A percentile compares a stretch with the other conserved stretches of the same genome.
Evolutionary conservation across 2,329 filamentous ascomycete species (phyloP).

Genomic region (Stylonectria norvegica): DNA sequence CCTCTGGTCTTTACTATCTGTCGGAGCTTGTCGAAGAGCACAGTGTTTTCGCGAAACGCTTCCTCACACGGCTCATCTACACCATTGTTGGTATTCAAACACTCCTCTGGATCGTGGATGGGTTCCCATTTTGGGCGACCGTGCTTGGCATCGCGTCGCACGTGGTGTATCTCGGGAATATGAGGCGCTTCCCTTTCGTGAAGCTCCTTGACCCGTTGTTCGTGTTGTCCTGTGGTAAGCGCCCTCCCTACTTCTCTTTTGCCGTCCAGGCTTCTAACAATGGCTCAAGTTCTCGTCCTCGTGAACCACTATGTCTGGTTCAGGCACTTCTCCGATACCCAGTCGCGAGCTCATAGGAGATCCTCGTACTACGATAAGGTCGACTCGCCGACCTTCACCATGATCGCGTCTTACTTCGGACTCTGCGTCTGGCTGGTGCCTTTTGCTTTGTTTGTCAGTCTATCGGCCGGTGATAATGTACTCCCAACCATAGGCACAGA

Average conservation of each 20-base stretch:
- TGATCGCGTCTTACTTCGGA: conserved; percentile 95
- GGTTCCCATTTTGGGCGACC: conserved; percentile 76
- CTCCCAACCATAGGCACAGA: conserved; percentile 83
- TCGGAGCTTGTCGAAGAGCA: conserved; percentile 98
- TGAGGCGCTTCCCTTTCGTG: conserved; percentile 71
- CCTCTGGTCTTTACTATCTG: conserved; percentile 97
- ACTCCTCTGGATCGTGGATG: conserved; percentile 74
- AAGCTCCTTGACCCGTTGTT: conserved; percentile 87
- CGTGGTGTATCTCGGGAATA: conserved; percentile 82
- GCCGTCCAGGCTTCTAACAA: neutral
- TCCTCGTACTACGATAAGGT: conserved; percentile 61
- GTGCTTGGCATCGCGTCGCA: conserved; percentile 76
- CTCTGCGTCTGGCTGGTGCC: conserved; percentile 96
- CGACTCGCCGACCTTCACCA: conserved; percentile 76
- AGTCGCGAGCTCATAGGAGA: conserved; percentile 55
- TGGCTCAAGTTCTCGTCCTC: conserved; percentile 69
- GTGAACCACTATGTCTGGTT: conserved; percentile 97
- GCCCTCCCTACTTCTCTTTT: accelerated
- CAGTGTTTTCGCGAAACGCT: conserved; percentile 83
- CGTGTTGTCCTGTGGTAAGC: conserved; percentile 72
- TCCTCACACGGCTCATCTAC: conserved; percentile 86
- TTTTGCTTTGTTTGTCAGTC: conserved; percentile 88
- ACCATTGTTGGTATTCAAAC: conserved; percentile 70
- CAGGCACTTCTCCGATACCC: conserved; percentile 73
- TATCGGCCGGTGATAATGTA: conserved; percentile 93